Base-by-base conservation (phyloP, 805 yeast genomes). In the Sugiyamaella americana region DNA sequence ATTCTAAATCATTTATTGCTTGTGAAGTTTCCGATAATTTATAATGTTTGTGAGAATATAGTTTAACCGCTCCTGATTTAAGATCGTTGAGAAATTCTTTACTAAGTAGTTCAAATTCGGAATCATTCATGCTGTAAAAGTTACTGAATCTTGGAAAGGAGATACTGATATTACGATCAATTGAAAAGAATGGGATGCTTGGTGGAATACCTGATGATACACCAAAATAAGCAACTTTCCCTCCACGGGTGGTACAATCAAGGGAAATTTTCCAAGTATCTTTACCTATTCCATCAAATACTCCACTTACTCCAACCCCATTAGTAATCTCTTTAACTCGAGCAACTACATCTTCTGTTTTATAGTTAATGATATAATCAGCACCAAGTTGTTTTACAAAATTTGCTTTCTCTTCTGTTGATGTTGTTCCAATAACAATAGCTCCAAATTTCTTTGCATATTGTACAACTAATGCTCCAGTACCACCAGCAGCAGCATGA, bases 401-500 rank as follows among this genome's bases (percentile, higher is more conserved):
- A 44, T 71, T 64, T 53, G 83, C 72, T 65, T 89, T 89, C 47
- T 75, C 94, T 22, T 73, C 77, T 10, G 86, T 72, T 1, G 96
- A 87, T 4, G 94, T 93, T 34, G 84, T 72, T 2, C 94, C 96
- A 65, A 89, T 87, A 40, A 80, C 88, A 53, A 77, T 80, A 3
- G 88, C 96, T 18, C 95, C 95, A 41, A 68, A 71, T 19, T 65
- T 58, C 26, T 71, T 63, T 42, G 83, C 65, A 64, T 87, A 67
- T 63, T 88, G 96, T 41, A 73, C 70, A 45, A 87, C 67, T 17
- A 86, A 55, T 43, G 77, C 73, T 3, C 98, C 98, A 43, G 86
- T 91, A 47, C 97, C 96, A 40, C 97, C 98, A 2, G 97, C 96
- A 5, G 96, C 96, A 3, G 97, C 97, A 69, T 88, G 87, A 21